phyloP scores from a whole-genome alignment of 1,284 basidiomycete genomes.

The Puccinia hordei region DNA sequence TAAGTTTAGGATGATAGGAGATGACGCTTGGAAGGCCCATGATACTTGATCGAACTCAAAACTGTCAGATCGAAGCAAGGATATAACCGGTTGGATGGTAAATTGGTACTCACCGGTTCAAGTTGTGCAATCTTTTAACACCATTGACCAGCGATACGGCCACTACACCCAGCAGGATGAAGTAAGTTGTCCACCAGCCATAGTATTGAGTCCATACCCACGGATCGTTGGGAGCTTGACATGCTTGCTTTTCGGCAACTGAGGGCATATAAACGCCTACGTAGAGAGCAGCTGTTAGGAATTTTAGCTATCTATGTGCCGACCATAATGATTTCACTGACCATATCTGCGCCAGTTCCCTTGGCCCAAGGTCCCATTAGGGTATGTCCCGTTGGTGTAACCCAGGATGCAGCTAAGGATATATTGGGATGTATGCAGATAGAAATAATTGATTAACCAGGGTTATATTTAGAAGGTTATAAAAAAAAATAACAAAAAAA shows the following conservation, averaged over 20 bases:
- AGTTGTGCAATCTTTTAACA: constrained; percentile 39
- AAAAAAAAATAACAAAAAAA: no score
- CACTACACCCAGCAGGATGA: constrained; percentile 25
- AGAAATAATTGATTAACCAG: background rate
- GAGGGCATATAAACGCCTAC: constrained; percentile 32
- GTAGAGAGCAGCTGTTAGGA: background rate
- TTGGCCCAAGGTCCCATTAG: constrained; percentile 44
- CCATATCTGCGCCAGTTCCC: constrained; percentile 42
- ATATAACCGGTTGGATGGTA: no score
- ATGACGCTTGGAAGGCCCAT: constrained; percentile 29
- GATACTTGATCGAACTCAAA: constrained; percentile 17
- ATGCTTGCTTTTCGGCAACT: constrained; percentile 23
- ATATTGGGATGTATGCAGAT: no score
- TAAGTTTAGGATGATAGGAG: constrained; percentile 27
- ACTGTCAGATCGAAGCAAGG: background rate
- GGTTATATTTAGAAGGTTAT: background rate
- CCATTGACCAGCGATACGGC: constrained; percentile 34
- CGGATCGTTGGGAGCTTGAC: constrained; percentile 45
- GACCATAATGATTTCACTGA: background rate
- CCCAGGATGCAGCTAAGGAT: constrained; percentile 44
- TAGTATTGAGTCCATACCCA: constrained; percentile 29
- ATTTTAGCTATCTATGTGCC: background rate
- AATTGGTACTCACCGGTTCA: constrained; percentile 47
- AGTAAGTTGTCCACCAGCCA: constrained; percentile 50
- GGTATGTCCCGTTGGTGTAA: constrained; percentile 47